A percentile compares a stretch with the other conserved stretches of the same genome.
phyloP scores from a whole-genome alignment of 371 early-diverging fungal genomes.

The Dipsacomyces acuminosporus region DNA sequence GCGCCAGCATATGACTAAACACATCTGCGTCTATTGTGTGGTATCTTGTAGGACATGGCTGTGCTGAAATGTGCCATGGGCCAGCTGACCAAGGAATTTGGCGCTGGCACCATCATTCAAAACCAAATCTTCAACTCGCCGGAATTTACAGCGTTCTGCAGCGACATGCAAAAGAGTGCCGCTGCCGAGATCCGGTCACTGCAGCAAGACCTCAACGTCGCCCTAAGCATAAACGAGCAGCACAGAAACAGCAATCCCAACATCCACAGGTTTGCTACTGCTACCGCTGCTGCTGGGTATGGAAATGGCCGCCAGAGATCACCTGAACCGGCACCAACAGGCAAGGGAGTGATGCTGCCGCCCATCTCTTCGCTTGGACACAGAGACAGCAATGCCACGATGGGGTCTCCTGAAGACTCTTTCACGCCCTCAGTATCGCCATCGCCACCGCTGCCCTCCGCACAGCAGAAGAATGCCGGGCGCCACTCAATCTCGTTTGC shows the following conservation, averaged over 20 bases:
- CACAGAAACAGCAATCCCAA: background rate
- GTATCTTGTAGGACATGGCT: slow-evolving; percentile 34
- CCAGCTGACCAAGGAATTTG: slow-evolving; percentile 14
- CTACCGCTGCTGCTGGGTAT: too few relatives aligned
- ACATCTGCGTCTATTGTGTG: background rate
- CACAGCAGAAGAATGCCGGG: background rate
- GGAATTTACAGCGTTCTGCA: slow-evolving; percentile 30
- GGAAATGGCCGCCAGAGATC: too few relatives aligned
- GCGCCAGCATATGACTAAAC: too few relatives aligned
- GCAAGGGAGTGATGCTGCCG: slow-evolving; percentile 3
- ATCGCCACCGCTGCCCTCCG: slow-evolving; percentile 21
- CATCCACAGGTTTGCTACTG: background rate
- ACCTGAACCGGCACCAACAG: background rate
- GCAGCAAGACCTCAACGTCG: slow-evolving; percentile 24
- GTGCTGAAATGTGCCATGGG: slow-evolving; percentile 30
- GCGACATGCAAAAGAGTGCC: slow-evolving; percentile 28
- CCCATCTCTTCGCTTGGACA: slow-evolving; percentile 1
- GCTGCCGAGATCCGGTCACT: slow-evolving; percentile 28
- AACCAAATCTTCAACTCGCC: slow-evolving; percentile 32
- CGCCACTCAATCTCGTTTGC: slow-evolving; percentile 11
- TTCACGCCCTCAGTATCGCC: slow-evolving; percentile 41
- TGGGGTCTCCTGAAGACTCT: slow-evolving; percentile 18
- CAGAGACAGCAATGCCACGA: slow-evolving; percentile 5
- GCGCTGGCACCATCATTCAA: slow-evolving; percentile 14
- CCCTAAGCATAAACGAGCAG: slow-evolving; percentile 1